Base-by-base conservation (phyloP, 768 basidiomycete genomes). In the Termitomyces sp. region DNA sequence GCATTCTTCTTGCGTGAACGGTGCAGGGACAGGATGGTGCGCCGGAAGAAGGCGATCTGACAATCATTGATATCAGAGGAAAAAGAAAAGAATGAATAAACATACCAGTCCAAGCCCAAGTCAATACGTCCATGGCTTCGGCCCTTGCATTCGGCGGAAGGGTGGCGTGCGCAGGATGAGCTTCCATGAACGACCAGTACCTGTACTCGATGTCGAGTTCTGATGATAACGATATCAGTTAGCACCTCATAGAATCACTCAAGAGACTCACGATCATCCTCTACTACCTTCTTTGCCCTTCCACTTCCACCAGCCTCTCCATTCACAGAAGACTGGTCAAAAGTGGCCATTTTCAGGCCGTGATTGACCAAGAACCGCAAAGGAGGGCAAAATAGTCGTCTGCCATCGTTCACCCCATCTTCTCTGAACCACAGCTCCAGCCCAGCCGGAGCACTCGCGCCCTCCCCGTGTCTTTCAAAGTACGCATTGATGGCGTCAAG, bases 111-210 rank as follows among this genome's bases (percentile, higher is more conserved):
- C 87, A 90, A 9, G 87, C 83, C 91, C 92, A 93, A 23, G 82
- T 88, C 60, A 93, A 73, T 0, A 82, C 82, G 53, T 92, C 88
- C 64, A 87, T 76, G 1, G 91, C 91, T 61, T 93, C 90, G 0
- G 74, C 70, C 48, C 79, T 79, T 10, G 86, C 85, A 42, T 75
- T 77, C 7, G 71, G 63, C 8, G 86, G 80, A 27, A 92, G 74
- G 0, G 77, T 65, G 8, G 77, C 73, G 67, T 93, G 91, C 0
- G 87, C 88, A 0, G 91, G 91, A 62, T 92, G 90, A 34, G 80
- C 72, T 68, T 91, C 87, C 71, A 93, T 79, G 65, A 86, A 93
- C 6, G 82, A 74, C 92, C 92, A 93, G 65, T 91, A 93, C 54
- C 87, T 77, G 62, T 87, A 90, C 65, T 90, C 88, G 64, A 84